Evolutionary conservation across 2,329 filamentous ascomycete species (phyloP).

Genomic region (Pseudogymnoascus sp.): DNA sequence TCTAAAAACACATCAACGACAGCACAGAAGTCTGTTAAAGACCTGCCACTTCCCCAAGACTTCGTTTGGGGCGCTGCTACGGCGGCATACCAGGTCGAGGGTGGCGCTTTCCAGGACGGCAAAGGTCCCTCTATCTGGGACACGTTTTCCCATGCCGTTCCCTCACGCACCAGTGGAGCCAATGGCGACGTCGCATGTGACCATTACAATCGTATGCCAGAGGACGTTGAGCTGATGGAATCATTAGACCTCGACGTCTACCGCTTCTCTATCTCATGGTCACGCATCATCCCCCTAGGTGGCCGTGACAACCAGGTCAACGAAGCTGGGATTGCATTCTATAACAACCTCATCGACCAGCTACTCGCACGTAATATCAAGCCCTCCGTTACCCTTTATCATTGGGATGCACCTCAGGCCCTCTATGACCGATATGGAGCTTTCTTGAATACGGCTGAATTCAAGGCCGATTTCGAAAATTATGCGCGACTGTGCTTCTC

Average conservation of each 20-base stretch:
- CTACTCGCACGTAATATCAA: slow-evolving; percentile 36
- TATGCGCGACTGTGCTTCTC: slow-evolving; percentile 34
- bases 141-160: slow-evolving; percentile 25
- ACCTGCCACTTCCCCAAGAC: slow-evolving; percentile 25
- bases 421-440: slow-evolving; percentile 34
- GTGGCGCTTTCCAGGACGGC: slow-evolving; percentile 35
- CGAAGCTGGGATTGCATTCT: slow-evolving; percentile 25
- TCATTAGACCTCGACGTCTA: slow-evolving; percentile 40
- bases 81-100: slow-evolving; percentile 38
- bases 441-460: slow-evolving; percentile 27
- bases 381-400: slow-evolving; percentile 38
- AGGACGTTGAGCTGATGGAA: slow-evolving; percentile 36
- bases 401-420: slow-evolving; percentile 34
- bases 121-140: slow-evolving; percentile 34
- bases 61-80: slow-evolving; percentile 37
- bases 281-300: slow-evolving; percentile 52
- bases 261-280: slow-evolving; percentile 59
- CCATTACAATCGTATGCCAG: slow-evolving; percentile 45
- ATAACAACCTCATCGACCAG: slow-evolving; percentile 40
- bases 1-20: not conserved
- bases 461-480: slow-evolving; percentile 31
- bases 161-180: slow-evolving; percentile 23
- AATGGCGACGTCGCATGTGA: slow-evolving; percentile 42
- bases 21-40: not conserved
- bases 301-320: not conserved